These are phyloP conservation scores for Aspergillus sp. DNA, from an alignment of 2,329 filamentous ascomycete genomes.

Conservation along the genomic window DNA sequence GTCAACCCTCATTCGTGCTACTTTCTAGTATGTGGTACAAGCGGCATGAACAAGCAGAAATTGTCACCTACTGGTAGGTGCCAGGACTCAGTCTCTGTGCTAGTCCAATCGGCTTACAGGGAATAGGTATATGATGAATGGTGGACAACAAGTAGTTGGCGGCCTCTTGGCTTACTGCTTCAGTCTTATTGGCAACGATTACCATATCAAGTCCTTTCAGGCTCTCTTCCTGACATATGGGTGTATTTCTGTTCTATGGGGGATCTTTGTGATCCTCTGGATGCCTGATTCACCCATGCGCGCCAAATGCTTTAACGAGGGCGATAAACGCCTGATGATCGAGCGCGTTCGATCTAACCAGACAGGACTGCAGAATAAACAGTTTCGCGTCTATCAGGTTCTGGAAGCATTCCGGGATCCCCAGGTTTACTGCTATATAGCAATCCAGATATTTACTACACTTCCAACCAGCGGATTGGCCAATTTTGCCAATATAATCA, in stretches of 20 bases:
- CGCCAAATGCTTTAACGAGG: conserved; percentile 66
- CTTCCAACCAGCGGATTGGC: conserved; percentile 72
- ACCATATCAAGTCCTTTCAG: conserved; percentile 63
- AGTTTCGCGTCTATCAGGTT: conserved; percentile 55
- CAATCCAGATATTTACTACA: conserved; percentile 70
- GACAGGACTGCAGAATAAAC: conserved; percentile 60
- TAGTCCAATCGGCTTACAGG: too few relatives aligned
- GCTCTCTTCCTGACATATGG: conserved; percentile 68
- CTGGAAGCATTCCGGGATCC: conserved; percentile 63
- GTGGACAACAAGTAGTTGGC: conserved; percentile 69
- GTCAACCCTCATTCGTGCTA: conserved; percentile 67
- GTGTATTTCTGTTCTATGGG: conserved; percentile 61
- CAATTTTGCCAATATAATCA: conserved; percentile 73
- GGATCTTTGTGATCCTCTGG: conserved; percentile 61
- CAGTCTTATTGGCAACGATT: conserved; percentile 51
- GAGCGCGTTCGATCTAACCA: conserved; percentile 62
- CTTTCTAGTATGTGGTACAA: conserved; percentile 71
- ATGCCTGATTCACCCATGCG: conserved; percentile 72
- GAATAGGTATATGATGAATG: conserved; percentile 70
- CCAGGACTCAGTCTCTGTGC: not conserved
- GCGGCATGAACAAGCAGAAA: conserved; percentile 64
- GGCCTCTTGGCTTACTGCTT: conserved; percentile 63
- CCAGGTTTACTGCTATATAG: conserved; percentile 64
- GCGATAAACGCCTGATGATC: conserved; percentile 64
- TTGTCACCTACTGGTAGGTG: conserved; percentile 66